Percentiles rank a stretch among this genome's conserved stretches.
phyloP scores from a whole-genome alignment of 306 rosid genomes.

The Hippophae rhamnoides region DNA sequence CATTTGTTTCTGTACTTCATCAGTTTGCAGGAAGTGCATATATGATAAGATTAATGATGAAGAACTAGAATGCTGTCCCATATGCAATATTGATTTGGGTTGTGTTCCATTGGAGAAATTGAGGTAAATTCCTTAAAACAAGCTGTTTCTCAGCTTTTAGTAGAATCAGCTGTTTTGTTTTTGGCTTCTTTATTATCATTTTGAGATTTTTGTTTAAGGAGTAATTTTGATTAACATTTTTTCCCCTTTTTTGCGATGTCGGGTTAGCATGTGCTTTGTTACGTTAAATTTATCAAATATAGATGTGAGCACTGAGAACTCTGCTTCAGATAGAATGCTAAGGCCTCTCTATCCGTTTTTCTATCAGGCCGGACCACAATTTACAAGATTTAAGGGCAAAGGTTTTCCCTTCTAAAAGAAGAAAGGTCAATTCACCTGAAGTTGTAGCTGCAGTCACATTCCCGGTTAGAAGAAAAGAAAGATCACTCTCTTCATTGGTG shows the following conservation, averaged over 20 bases:
- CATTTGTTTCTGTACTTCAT: constrained; percentile 14
- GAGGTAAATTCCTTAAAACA: constrained; percentile 37
- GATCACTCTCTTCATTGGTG: constrained; percentile 89
- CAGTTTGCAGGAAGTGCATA: constrained; percentile 95
- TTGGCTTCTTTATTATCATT: background rate
- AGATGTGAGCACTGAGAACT: background rate
- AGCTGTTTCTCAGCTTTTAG: constrained; percentile 2
- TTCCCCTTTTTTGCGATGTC: constrained; percentile 1
- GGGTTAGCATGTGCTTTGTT: constrained; percentile 2
- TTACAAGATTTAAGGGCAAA: constrained; percentile 81
- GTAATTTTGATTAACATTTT: background rate
- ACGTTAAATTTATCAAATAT: constrained; percentile 6
- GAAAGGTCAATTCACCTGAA: constrained; percentile 58
- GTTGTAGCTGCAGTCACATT: constrained; percentile 35
- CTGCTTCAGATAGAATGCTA: constrained; percentile 6
- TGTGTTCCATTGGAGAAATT: constrained; percentile 48
- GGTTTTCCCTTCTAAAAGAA: constrained; percentile 65
- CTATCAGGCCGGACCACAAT: constrained; percentile 85
- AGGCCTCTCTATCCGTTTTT: constrained; percentile 15
- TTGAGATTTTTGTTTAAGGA: background rate
- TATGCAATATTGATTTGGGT: constrained; percentile 59
- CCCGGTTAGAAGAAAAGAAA: constrained; percentile 84
- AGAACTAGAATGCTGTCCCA: constrained; percentile 58
- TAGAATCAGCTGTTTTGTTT: background rate
- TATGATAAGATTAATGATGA: constrained; percentile 46